Conservation (phyloP, 495 filamentous ascomycete genomes). For the Hypoxylon cercidicola region DNA sequence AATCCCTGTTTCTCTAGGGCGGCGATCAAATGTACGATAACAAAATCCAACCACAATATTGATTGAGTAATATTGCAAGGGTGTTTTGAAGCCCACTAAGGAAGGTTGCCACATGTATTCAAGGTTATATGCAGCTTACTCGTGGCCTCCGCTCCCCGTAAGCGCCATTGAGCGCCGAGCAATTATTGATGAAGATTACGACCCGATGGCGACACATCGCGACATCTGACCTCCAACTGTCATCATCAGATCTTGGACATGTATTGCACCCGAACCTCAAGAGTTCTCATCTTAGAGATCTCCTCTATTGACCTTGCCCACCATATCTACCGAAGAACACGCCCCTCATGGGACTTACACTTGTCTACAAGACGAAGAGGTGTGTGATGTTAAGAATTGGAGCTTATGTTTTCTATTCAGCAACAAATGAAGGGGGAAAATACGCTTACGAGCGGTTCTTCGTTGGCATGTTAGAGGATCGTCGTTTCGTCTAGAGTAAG, state of each 20-base stretch:
- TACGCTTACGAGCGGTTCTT: not conserved
- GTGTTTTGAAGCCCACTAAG: not conserved
- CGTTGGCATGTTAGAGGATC: not conserved
- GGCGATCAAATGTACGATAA: no score
- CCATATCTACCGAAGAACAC: not conserved
- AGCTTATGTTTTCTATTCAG: not conserved
- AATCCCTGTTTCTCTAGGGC: no score
- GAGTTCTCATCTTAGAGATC: not conserved
- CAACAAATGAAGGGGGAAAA: not conserved
- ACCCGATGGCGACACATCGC: constrained; percentile 40
- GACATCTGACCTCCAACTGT: constrained; percentile 38
- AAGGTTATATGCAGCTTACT: not conserved
- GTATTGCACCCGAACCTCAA: not conserved
- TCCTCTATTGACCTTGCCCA: not conserved
- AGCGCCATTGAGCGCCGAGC: constrained; percentile 15
- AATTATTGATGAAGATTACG: constrained; percentile 13
- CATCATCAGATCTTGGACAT: constrained; percentile 20
- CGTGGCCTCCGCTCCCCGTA: not conserved
- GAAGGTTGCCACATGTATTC: not conserved
- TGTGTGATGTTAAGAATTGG: not conserved
- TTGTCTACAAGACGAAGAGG: not conserved
- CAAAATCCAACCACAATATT: no score
- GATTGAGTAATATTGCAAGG: no score
- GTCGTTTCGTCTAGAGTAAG: not conserved
- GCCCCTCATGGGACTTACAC: not conserved